Percentiles rank a stretch among this genome's conserved stretches.
Conservation (phyloP, 2,329 filamentous ascomycete species). For the Sordariomycetes sp. region DNA sequence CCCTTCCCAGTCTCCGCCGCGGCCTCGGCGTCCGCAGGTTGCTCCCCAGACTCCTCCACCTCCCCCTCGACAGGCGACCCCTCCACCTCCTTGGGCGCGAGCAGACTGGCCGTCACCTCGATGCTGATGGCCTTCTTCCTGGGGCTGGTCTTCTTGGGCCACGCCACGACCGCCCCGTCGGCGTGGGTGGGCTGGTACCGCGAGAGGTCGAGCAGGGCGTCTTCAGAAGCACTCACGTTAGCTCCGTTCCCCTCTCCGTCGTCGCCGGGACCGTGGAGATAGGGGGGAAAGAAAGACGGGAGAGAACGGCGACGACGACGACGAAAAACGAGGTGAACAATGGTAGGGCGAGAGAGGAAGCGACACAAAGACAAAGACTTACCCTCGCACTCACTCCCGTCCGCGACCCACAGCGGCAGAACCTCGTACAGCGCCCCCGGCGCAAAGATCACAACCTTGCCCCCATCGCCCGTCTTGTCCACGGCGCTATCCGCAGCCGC, state of each 20-base stretch:
- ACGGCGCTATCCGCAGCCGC: too few species aligned
- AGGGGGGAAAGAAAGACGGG: constrained; percentile 1
- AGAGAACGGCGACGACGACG: not conserved
- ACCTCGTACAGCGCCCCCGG: constrained; percentile 35
- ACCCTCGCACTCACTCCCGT: constrained; percentile 27
- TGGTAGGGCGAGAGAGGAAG: not conserved
- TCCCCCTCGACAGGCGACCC: constrained; percentile 1
- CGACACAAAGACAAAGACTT: constrained; percentile 8
- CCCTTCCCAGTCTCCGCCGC: constrained; percentile 8
- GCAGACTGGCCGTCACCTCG: constrained; percentile 18
- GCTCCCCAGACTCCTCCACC: not conserved
- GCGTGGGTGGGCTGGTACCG: constrained; percentile 14
- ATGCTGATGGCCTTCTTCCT: constrained; percentile 18
- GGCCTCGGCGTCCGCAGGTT: not conserved
- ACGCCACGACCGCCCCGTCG: constrained; percentile 15
- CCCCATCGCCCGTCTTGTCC: too few species aligned
- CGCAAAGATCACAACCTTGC: constrained; percentile 33
- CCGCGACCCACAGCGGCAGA: constrained; percentile 34
- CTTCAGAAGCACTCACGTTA: not conserved
- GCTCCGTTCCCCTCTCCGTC: not conserved
- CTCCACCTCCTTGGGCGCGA: constrained; percentile 13
- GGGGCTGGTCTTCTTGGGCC: constrained; percentile 16
- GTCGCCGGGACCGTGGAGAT: too few species aligned
- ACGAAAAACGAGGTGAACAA: not conserved
- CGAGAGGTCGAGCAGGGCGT: constrained; percentile 15